Base-by-base conservation (phyloP, 306 rosid genomes). In the Trifolium subterraneum region DNA sequence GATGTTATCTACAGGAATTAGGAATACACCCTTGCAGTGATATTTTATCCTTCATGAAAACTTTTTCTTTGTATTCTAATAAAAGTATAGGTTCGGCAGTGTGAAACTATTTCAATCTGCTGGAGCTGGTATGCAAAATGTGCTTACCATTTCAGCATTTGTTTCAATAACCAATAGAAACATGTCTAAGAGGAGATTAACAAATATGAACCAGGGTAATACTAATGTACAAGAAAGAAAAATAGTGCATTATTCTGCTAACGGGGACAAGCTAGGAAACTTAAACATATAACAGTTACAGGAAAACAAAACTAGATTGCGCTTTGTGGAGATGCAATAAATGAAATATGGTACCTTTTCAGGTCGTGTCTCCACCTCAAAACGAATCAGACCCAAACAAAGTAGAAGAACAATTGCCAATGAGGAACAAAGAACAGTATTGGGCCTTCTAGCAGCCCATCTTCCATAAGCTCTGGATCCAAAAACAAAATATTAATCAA, bases 351-450 rank as follows among this genome's bases (percentile, higher is more conserved):
- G 67, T 85, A 93, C 98, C 98, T 91, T 91, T 75, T 89, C 97
- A 4, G 98, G 98, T 52, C 61, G 90, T 58, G 97, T 89, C 85
- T 93, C 98, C 90, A 93, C 98, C 74, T 87, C 54, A 80, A 91
- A 89, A 74, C 85, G 72, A 81, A 91, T 78, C 62, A 93, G 82
- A 69, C 98, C 98, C 81, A 91, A 33, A 68, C 88, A 88, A 65
- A 93, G 91, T 59, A 93, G 67, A 71, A 93, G 72, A 86, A 93
- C 91, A 60, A 93, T 72, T 58, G 85, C 92, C 86, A 89, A 59
- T 13, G 98, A 93, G 74, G 84, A 83, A 78, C 78, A 89, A 79
- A 93, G 92, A 78, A 93, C 94, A 54, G 82, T 78, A 70, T 78
- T 41, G 61, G 97, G 96, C 84, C 87, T 88, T 86, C 85, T 82